phyloP scores from a whole-genome alignment of 148 eudicot species.

The Silene latifolia region DNA sequence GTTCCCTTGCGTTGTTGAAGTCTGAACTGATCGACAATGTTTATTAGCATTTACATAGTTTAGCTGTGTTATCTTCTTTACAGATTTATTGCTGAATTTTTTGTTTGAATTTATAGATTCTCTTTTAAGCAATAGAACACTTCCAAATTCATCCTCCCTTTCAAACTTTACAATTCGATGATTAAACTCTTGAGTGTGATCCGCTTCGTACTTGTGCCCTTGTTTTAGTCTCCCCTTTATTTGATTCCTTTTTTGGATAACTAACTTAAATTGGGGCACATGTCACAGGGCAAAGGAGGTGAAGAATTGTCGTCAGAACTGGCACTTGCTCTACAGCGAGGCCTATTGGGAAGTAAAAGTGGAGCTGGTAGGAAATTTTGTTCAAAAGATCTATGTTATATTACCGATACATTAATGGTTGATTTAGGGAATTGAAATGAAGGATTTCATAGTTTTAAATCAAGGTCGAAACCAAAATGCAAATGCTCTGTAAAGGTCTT shows the following conservation, averaged over 20 bases:
- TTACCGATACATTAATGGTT: not conserved
- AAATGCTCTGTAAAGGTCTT: too few relatives aligned
- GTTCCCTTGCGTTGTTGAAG: not conserved
- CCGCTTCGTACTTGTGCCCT: not conserved
- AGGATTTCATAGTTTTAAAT: too few relatives aligned
- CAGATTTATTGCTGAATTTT: not conserved
- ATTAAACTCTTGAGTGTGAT: not conserved
- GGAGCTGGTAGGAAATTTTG: conserved; percentile 24
- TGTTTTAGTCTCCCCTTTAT: not conserved
- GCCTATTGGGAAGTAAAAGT: conserved; percentile 61
- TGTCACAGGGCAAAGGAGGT: conserved; percentile 86
- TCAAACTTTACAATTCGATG: not conserved
- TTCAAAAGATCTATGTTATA: not conserved
- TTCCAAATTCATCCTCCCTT: not conserved
- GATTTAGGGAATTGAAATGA: not conserved
- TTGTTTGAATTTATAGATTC: not conserved
- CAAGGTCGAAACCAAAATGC: too few relatives aligned
- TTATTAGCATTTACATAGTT: not conserved
- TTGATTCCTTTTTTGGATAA: not conserved
- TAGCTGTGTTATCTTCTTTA: not conserved
- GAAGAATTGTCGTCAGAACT: conserved; percentile 83
- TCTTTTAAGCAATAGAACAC: not conserved
- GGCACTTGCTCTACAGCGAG: conserved; percentile 61
- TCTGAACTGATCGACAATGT: not conserved
- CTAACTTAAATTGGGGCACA: not conserved